A percentile compares a stretch with the other conserved stretches of the same genome.
Evolutionary conservation across 2,329 filamentous ascomycete genomes (phyloP).

Genomic region (Penicillium sp.): DNA sequence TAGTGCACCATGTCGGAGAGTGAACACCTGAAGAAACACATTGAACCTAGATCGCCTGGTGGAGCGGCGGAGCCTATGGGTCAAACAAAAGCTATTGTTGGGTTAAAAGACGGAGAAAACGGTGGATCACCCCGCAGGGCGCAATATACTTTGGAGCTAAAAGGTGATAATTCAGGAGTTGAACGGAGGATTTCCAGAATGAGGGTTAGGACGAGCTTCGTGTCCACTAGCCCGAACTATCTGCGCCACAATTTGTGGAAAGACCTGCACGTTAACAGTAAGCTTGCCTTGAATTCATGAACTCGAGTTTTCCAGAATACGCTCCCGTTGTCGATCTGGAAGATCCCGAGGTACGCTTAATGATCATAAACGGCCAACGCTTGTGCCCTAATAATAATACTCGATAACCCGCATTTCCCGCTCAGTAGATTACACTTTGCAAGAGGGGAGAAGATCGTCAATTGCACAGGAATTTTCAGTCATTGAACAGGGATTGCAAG

Average conservation of each 20-base stretch:
- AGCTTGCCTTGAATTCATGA: neutral
- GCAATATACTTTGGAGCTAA: constrained; percentile 18
- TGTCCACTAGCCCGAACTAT: constrained; percentile 11
- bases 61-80: neutral
- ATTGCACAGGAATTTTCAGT: neutral
- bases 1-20: constrained; percentile 6
- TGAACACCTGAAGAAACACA: constrained; percentile 13
- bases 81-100: neutral
- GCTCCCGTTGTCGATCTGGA: constrained; percentile 3
- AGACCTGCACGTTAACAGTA: neutral
- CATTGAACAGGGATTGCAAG: neutral
- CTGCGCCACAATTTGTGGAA: neutral
- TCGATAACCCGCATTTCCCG: neutral
- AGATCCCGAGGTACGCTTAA: neutral
- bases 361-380: neutral
- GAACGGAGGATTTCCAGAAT: constrained; percentile 24
- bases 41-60: constrained; percentile 7
- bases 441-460: constrained; percentile 5
- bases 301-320: neutral
- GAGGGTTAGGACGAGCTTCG: constrained; percentile 16
- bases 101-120: neutral
- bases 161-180: neutral
- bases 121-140: constrained; percentile 4
- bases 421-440: neutral
- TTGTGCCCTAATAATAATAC: neutral